Evolutionary conservation across 306 rosid genomes (phyloP).

Genomic region (Malus fusca): DNA sequence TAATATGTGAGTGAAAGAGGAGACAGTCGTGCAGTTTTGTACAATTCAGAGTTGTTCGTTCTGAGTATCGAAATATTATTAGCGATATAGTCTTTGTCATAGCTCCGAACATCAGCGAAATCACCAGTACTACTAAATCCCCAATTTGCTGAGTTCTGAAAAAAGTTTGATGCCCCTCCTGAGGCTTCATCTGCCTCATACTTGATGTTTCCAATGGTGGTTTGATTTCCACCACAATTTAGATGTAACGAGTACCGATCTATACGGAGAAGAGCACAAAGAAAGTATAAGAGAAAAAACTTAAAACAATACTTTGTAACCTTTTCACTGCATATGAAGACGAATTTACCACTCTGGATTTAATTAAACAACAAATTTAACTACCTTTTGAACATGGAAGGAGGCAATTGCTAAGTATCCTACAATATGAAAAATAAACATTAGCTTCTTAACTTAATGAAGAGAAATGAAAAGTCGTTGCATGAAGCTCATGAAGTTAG

Average conservation of each 20-base stretch:
- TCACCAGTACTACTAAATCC: slow-evolving; percentile 53
- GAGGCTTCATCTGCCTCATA: slow-evolving; percentile 34
- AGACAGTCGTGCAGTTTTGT: slow-evolving; percentile 40
- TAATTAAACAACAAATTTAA: neutral
- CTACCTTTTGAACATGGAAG: slow-evolving; percentile 12
- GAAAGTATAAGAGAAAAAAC: neutral
- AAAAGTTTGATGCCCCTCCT: slow-evolving; percentile 43
- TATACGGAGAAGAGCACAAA: neutral
- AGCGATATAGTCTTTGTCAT: slow-evolving; percentile 18
- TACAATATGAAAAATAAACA: neutral
- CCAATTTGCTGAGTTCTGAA: slow-evolving; percentile 21
- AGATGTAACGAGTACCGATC: slow-evolving; percentile 33
- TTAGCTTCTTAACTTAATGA: neutral
- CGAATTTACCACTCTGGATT: neutral
- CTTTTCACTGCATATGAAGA: neutral
- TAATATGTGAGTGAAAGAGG: slow-evolving; percentile 51
- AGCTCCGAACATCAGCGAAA: slow-evolving; percentile 28
- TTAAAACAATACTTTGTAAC: neutral
- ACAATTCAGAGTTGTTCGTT: slow-evolving; percentile 30
- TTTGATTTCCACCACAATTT: slow-evolving; percentile 55
- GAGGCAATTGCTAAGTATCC: slow-evolving; percentile 13
- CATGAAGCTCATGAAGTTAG: neutral
- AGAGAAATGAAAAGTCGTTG: neutral
- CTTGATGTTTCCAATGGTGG: slow-evolving; percentile 24
- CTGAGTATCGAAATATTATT: slow-evolving; percentile 16